These are phyloP conservation scores for Botryotinia narcissicola DNA, from an alignment of 2,329 filamentous ascomycete genomes.

Conservation along the genomic window DNA sequence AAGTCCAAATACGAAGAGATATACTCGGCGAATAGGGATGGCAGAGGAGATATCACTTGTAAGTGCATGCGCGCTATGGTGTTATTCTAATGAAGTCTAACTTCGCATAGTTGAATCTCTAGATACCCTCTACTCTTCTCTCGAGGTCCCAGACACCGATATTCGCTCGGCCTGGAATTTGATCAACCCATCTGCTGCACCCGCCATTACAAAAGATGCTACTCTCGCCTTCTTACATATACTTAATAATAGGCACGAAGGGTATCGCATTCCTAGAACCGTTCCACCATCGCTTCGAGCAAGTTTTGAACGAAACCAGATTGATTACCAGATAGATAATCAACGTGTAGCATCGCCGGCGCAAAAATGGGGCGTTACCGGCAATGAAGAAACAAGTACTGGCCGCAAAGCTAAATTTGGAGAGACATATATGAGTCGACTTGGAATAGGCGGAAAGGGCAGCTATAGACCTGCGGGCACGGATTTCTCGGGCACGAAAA, in stretches of 20 bases:
- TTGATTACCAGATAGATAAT: constrained; percentile 91
- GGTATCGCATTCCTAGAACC: constrained; percentile 86
- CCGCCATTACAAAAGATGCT: constrained; percentile 90
- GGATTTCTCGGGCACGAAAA: constrained; percentile 81
- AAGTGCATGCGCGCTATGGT: constrained; percentile 39
- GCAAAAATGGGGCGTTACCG: constrained; percentile 75
- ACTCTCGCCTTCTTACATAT: constrained; percentile 94
- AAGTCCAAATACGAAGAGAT: constrained; percentile 96
- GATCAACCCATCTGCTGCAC: constrained; percentile 82
- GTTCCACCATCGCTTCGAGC: constrained; percentile 88
- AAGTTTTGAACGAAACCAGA: constrained; percentile 92
- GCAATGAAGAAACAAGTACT: constrained; percentile 76
- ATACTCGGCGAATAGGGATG: constrained; percentile 87
- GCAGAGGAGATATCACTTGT: constrained; percentile 81
- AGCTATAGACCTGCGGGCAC: constrained; percentile 81
- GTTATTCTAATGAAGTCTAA: background rate
- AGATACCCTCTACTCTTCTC: constrained; percentile 78
- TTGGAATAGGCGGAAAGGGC: constrained; percentile 73
- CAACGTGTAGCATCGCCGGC: constrained; percentile 59
- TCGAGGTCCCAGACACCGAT: constrained; percentile 73
- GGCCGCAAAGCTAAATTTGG: constrained; percentile 96
- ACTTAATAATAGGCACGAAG: constrained; percentile 92
- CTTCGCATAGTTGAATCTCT: constrained; percentile 64
- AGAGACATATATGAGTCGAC: constrained; percentile 88
- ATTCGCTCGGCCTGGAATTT: constrained; percentile 94